These are phyloP conservation scores for Zygotorulaspora florentina DNA, from an alignment of 805 yeast species.

Conservation along the genomic window DNA sequence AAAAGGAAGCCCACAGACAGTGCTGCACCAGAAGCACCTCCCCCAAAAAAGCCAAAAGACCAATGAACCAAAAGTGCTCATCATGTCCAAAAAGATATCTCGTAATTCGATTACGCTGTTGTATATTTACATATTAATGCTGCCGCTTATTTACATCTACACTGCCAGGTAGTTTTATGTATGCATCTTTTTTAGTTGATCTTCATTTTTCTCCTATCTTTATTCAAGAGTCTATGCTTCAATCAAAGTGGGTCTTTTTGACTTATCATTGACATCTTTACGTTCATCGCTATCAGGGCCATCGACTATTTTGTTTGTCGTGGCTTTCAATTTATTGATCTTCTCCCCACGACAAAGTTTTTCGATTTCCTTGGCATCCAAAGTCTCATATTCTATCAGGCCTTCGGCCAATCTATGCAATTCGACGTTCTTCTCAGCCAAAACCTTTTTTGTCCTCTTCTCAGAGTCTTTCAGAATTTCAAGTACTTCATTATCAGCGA, in stretches of 20 bases:
- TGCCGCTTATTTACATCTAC: slow-evolving; percentile 12
- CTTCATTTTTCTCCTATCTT: neutral
- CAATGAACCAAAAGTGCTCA: neutral
- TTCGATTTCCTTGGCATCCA: slow-evolving; percentile 87
- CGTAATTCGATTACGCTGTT: slow-evolving; percentile 4
- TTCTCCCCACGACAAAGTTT: slow-evolving; percentile 76
- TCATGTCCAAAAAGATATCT: neutral
- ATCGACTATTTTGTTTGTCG: slow-evolving; percentile 73
- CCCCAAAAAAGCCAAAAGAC: slow-evolving; percentile 1
- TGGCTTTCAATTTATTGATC: slow-evolving; percentile 60
- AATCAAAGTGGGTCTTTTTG: slow-evolving; percentile 31
- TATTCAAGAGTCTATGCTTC: slow-evolving; percentile 19
- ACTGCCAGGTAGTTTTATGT: slow-evolving; percentile 9
- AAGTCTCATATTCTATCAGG: slow-evolving; percentile 88
- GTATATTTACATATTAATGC: slow-evolving; percentile 11
- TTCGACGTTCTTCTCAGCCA: slow-evolving; percentile 60
- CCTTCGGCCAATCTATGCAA: slow-evolving; percentile 89
- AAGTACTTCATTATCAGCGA: slow-evolving; percentile 91
- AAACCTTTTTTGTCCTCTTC: slow-evolving; percentile 66
- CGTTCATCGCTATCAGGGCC: slow-evolving; percentile 46
- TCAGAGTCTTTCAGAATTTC: slow-evolving; percentile 70
- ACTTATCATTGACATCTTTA: slow-evolving; percentile 35
- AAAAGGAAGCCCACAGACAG: slow-evolving; percentile 38
- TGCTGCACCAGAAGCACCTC: neutral
- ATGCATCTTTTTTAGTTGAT: slow-evolving; percentile 2